Conservation (phyloP, 257 asterid species). For the Prunella vulgaris region DNA sequence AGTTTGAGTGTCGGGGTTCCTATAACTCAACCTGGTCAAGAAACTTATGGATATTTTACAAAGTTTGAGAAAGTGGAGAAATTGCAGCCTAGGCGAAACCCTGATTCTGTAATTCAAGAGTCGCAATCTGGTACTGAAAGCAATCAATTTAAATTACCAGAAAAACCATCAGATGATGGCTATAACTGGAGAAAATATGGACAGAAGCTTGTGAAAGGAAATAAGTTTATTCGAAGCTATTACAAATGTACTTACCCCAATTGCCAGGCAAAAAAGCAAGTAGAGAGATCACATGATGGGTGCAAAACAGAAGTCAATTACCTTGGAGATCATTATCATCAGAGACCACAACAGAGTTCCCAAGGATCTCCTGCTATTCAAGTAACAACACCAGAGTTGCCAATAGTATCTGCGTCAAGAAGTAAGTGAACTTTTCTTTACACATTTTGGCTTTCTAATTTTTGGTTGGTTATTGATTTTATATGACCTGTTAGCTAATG, state of each 20-base stretch:
- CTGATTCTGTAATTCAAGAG: conserved; percentile 35
- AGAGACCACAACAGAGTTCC: conserved; percentile 53
- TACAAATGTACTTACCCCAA: conserved; percentile 67
- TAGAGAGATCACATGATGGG: conserved; percentile 79
- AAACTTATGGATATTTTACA: conserved; percentile 24
- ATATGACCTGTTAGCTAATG: conserved; percentile 37
- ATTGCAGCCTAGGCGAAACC: conserved; percentile 55
- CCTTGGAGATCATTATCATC: conserved; percentile 71
- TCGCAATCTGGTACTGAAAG: conserved; percentile 33
- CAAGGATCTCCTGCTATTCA: conserved; percentile 36
- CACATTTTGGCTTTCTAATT: not conserved
- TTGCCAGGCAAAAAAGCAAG: conserved; percentile 81
- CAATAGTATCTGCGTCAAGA: conserved; percentile 28
- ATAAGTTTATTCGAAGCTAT: conserved; percentile 75
- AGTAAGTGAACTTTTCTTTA: conserved; percentile 34
- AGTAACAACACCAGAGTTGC: conserved; percentile 31
- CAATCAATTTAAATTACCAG: conserved; percentile 36
- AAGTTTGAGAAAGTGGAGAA: conserved; percentile 48
- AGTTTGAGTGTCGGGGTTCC: conserved; percentile 26
- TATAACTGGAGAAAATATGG: conserved; percentile 98
- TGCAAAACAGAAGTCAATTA: conserved; percentile 60
- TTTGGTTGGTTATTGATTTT: conserved; percentile 16
- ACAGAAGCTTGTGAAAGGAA: conserved; percentile 91
- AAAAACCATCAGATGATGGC: conserved; percentile 67
- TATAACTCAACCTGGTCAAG: conserved; percentile 15